Conservation (phyloP, 352 stramenopile genomes). For the Pythium rishiriense region DNA sequence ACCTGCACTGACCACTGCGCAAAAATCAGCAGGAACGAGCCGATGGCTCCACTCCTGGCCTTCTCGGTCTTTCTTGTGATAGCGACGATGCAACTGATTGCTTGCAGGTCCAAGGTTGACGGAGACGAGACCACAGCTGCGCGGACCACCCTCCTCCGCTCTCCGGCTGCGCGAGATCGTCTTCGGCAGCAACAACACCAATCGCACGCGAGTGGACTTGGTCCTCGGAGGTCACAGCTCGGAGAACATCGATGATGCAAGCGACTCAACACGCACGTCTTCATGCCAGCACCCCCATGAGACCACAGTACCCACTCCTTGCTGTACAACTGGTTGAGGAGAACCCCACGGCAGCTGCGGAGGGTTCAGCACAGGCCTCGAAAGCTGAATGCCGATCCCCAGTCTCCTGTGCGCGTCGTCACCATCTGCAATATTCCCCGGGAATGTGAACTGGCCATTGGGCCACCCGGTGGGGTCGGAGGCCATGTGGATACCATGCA, state of each 20-base stretch:
- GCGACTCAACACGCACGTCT: neutral
- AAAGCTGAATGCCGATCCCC: constrained; percentile 2
- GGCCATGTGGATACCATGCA: neutral
- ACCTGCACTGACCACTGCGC: neutral
- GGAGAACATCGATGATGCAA: neutral
- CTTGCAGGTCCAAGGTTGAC: neutral
- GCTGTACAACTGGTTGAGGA: neutral
- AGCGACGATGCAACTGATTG: constrained; percentile 1
- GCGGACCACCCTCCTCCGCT: neutral
- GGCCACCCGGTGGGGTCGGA: neutral
- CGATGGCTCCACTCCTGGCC: neutral
- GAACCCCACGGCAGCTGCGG: neutral
- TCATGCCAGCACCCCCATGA: neutral
- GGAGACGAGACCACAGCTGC: constrained; percentile 3
- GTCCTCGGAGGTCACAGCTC: too few species aligned
- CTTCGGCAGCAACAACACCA: neutral
- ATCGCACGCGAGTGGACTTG: too few species aligned
- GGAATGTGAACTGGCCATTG: too few species aligned
- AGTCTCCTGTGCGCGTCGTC: neutral
- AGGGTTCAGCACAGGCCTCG: constrained; percentile 5
- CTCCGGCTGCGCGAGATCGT: neutral
- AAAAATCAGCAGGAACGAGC: constrained; percentile 9
- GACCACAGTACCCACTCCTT: neutral
- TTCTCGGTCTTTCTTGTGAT: neutral
- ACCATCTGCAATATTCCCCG: neutral